Percentiles rank a stretch among this genome's conserved stretches.
Evolutionary conservation across 108 stramenopile species (phyloP).

Genomic region (Fragilariopsis cylindrus): DNA sequence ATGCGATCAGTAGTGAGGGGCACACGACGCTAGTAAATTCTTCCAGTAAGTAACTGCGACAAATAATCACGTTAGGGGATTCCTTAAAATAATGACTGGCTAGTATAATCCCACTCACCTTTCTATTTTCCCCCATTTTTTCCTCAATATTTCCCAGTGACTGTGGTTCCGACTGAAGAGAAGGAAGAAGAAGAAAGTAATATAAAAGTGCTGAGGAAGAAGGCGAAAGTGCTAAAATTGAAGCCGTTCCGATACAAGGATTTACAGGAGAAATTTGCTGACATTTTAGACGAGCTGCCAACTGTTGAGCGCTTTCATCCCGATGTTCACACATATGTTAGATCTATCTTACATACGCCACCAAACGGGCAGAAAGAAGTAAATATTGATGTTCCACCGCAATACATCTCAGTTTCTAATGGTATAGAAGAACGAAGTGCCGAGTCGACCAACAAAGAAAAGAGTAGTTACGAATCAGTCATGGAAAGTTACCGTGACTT

Average conservation of each 20-base stretch:
- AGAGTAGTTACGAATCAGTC: background rate
- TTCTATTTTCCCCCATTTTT: no score
- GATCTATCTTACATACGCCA: background rate
- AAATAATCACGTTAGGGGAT: no score
- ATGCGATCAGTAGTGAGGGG: background rate
- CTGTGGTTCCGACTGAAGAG: conserved; percentile 1
- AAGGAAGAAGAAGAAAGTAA: background rate
- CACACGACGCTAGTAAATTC: background rate
- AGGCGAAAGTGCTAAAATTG: background rate
- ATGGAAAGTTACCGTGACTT: conserved; percentile 7
- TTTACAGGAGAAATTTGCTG: conserved; percentile 3
- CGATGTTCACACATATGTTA: background rate
- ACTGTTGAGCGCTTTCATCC: background rate
- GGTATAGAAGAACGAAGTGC: background rate
- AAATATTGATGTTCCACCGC: background rate
- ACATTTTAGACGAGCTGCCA: background rate
- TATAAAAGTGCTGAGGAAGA: background rate
- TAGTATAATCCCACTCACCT: no score
- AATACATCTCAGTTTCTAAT: background rate
- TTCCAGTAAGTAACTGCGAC: background rate
- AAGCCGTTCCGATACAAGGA: background rate
- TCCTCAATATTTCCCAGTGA: background rate
- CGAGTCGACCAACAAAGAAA: background rate
- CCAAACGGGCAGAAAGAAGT: background rate
- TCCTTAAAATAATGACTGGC: no score